Evolutionary conservation across 805 yeast species (phyloP).

Genomic region (Yarrowia porcina): DNA sequence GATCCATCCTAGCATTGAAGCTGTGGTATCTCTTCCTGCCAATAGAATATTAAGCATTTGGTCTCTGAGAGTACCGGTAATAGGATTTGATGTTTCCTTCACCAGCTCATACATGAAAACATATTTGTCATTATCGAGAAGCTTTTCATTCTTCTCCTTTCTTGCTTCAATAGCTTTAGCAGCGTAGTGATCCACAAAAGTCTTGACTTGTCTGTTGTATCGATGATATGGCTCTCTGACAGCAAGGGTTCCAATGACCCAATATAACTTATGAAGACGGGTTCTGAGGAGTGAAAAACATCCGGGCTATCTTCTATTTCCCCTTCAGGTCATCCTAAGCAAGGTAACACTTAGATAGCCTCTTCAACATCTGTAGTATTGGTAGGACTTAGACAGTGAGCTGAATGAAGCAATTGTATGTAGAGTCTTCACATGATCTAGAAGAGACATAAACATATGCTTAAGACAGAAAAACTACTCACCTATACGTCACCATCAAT

Average conservation of each 20-base stretch:
- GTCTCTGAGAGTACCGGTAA: conserved; percentile 47
- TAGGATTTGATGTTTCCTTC: conserved; percentile 49
- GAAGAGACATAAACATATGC: too few species aligned
- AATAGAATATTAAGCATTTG: conserved; percentile 50
- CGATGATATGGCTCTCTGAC: conserved; percentile 36
- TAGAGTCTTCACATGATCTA: too few species aligned
- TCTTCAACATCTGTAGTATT: too few species aligned
- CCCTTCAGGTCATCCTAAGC: too few species aligned
- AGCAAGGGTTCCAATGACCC: conserved; percentile 13
- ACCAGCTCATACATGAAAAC: conserved; percentile 49
- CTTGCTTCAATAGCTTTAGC: conserved; percentile 38
- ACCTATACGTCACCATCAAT: too few species aligned
- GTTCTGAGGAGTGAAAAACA: too few species aligned
- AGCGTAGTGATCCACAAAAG: conserved; percentile 44
- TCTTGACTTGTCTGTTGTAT: conserved; percentile 36
- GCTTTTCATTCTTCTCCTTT: conserved; percentile 29
- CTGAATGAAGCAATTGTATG: too few species aligned
- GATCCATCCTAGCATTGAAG: conserved; percentile 47
- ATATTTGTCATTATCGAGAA: conserved; percentile 39
- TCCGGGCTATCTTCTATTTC: too few species aligned
- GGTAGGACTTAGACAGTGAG: too few species aligned
- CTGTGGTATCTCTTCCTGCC: conserved; percentile 60
- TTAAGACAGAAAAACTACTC: too few species aligned
- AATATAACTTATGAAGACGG: conserved; percentile 30
- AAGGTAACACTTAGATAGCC: too few species aligned